A percentile compares a stretch with the other conserved stretches of the same genome.
Conservation (phyloP, 495 filamentous ascomycete species). For the Lasiosphaeriaceae sp. region DNA sequence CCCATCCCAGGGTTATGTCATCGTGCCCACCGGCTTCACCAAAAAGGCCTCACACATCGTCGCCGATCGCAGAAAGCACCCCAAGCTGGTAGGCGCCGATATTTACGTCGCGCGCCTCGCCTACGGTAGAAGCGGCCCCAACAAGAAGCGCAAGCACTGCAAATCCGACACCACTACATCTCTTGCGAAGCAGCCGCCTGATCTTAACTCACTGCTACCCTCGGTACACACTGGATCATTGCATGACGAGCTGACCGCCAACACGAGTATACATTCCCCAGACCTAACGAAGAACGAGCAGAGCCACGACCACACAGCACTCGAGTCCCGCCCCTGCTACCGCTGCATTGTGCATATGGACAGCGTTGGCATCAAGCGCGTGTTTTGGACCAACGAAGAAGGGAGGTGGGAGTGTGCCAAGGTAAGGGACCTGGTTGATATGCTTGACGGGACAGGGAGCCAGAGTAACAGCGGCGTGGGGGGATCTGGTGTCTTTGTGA, state of each 20-base stretch:
- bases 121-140: too few species aligned
- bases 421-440: conserved; percentile 45
- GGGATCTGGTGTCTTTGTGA: conserved; percentile 38
- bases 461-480: conserved; percentile 14
- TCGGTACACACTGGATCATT: conserved; percentile 30
- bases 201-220: neutral
- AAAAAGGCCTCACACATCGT: conserved; percentile 16
- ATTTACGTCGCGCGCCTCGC: conserved; percentile 46
- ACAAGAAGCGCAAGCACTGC: too few species aligned
- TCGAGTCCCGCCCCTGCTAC: conserved; percentile 47
- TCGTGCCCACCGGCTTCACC: conserved; percentile 19
- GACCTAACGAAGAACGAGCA: neutral
- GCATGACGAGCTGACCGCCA: conserved; percentile 40
- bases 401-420: conserved; percentile 49
- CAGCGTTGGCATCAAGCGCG: conserved; percentile 49
- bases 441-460: conserved; percentile 26
- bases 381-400: conserved; percentile 48
- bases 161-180: neutral
- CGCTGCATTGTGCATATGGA: conserved; percentile 49
- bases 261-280: neutral
- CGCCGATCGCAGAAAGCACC: conserved; percentile 39
- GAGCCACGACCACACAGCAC: neutral
- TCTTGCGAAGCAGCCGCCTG: neutral
- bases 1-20: too few species aligned
- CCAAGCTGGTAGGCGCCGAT: conserved; percentile 46